phyloP scores from a whole-genome alignment of 768 basidiomycete species.

The Calocera cornea region DNA sequence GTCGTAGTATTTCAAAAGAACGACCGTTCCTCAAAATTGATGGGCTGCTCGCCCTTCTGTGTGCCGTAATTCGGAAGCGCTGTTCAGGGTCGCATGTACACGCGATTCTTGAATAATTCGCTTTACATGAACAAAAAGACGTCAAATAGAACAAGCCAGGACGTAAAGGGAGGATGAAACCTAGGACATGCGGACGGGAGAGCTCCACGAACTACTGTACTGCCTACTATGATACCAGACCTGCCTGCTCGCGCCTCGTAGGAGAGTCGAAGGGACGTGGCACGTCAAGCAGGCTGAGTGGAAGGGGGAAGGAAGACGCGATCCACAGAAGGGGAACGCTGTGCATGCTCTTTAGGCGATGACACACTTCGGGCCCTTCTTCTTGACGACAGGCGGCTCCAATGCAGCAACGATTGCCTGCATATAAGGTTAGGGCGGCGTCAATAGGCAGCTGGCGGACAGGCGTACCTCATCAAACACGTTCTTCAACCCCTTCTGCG shows the following conservation, averaged over 20 bases:
- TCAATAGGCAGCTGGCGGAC: constrained; percentile 3
- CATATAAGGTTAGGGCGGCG: background rate
- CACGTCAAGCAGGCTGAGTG: constrained; percentile 1
- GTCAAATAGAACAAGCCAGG: constrained; percentile 2
- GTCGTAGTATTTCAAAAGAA: constrained; percentile 1
- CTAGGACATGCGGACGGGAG: background rate
- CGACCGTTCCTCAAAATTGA: background rate
- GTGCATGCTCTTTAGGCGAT: constrained; percentile 45
- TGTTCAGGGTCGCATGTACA: background rate
- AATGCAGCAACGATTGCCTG: constrained; percentile 97
- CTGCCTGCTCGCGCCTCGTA: background rate
- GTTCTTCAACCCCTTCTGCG: constrained; percentile 98
- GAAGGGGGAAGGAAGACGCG: background rate
- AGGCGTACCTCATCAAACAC: constrained; percentile 93
- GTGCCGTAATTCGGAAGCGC: background rate
- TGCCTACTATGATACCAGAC: background rate
- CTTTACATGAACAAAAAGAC: constrained; percentile 4
- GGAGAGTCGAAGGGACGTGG: background rate
- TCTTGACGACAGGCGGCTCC: constrained; percentile 87
- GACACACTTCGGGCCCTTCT: constrained; percentile 64
- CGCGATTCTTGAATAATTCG: background rate
- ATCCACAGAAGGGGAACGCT: background rate
- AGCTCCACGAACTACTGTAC: background rate
- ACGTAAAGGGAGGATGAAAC: constrained; percentile 3
- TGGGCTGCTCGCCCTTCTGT: background rate